These are phyloP conservation scores for Pleoardoris graminearum DNA, from an alignment of 2,329 filamentous ascomycete genomes.

Conservation along the genomic window DNA sequence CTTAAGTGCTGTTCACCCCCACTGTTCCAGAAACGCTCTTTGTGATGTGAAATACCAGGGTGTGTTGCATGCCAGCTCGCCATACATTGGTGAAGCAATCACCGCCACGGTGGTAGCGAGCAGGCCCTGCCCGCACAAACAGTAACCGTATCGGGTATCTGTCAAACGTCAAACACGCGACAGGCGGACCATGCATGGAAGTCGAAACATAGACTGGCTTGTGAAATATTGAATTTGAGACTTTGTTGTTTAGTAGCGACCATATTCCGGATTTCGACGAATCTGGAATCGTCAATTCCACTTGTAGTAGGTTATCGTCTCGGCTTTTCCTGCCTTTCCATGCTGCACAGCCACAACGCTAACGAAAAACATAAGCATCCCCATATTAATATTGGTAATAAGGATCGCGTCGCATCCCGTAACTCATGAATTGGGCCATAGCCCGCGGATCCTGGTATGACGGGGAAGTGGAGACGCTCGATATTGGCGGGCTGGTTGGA, in stretches of 20 bases:
- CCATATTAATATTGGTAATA: conserved; percentile 23
- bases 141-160: neutral
- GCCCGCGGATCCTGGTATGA: conserved; percentile 27
- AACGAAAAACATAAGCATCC: conserved; percentile 5
- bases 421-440: conserved; percentile 13
- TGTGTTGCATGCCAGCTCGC: conserved; percentile 1
- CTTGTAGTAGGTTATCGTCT: conserved; percentile 3
- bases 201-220: neutral
- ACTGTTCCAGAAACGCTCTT: neutral
- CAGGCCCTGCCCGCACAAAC: neutral
- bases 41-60: neutral
- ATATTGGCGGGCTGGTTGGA: conserved; percentile 17
- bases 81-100: conserved; percentile 1
- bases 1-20: neutral
- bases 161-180: neutral
- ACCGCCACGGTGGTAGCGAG: conserved; percentile 5
- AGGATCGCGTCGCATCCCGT: conserved; percentile 19
- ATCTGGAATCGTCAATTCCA: neutral
- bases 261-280: neutral
- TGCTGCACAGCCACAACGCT: conserved; percentile 10
- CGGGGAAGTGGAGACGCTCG: conserved; percentile 14
- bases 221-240: neutral
- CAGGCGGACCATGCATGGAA: neutral
- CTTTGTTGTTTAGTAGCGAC: neutral
- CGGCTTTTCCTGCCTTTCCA: neutral